Base-by-base conservation (phyloP, 441 rosid species). In the Biscutella laevigata region DNA sequence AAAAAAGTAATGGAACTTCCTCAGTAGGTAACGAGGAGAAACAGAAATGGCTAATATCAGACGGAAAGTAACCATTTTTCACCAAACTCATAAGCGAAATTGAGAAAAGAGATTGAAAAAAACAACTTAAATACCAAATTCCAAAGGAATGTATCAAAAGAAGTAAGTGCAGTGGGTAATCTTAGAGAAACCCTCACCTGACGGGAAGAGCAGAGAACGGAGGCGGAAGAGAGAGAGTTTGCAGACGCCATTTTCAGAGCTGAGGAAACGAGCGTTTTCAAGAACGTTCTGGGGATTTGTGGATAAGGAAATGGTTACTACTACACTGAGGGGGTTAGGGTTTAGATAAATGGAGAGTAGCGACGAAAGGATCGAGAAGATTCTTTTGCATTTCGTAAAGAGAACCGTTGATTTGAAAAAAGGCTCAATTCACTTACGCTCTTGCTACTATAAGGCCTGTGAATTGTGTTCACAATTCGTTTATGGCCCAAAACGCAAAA, bases 191-290 rank as follows among this genome's bases (percentile, higher is more conserved):
- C 22, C 0, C 42, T n/a, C 37, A 86, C 97, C 91, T 84, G 94
- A 48, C 71, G 80, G 37, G 91, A 77, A 52, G 86, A 75, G 75
- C 87, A 77, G 64, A 89, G 64, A 22, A 84, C 67, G 43, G 88
- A 86, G 15, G 88, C 81, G 0, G 87, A 77, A 13, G 80, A 77
- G 33, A 89, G 69, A 40, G 95, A 84, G 58, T 80, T 84, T 7
- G 91, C 82, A 0, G 95, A 77, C 6, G 97, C 95, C 97, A 89
- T 89, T n/a, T 9, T 19, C 36, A 27, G 29, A 42, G 2, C 2
- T n/a, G 6, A 50, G 41, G 63, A 9, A 29, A 21, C 1, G 35
- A 29, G 39, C 39, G 14, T 33, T 24, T 6, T 11, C 13, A n/a
- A 11, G 53, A 41, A 21, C 16, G 58, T 34, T 65, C 35, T 49